Conservation (phyloP, 2,329 filamentous ascomycete genomes). For the Alternaria angustiovoidea region DNA sequence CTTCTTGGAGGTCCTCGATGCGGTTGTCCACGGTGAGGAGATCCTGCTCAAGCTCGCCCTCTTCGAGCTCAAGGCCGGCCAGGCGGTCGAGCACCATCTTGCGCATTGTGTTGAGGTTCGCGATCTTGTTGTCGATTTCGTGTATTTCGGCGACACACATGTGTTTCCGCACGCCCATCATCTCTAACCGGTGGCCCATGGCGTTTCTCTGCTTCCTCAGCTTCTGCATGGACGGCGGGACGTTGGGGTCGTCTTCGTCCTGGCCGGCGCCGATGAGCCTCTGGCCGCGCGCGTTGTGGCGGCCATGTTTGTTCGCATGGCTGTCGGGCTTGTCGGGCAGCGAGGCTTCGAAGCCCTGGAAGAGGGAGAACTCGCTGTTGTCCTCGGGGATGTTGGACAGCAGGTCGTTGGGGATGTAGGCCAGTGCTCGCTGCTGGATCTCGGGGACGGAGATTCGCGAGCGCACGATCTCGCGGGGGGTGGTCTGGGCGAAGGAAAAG, state of each 20-base stretch:
- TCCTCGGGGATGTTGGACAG: constrained; percentile 87
- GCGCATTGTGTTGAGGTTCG: constrained; percentile 91
- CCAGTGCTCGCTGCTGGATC: constrained; percentile 91
- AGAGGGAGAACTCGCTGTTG: constrained; percentile 87
- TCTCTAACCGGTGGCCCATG: constrained; percentile 85
- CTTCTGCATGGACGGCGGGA: constrained; percentile 72
- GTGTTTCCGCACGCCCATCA: constrained; percentile 91
- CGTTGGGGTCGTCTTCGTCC: constrained; percentile 59
- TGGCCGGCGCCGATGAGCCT: constrained; percentile 74
- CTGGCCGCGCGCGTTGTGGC: constrained; percentile 76
- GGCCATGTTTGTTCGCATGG: constrained; percentile 66
- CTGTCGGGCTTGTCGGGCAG: constrained; percentile 72
- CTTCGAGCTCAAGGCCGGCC: constrained; percentile 87
- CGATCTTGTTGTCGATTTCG: constrained; percentile 96
- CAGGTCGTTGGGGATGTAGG: constrained; percentile 88
- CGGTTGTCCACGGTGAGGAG: constrained; percentile 68
- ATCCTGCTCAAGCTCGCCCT: constrained; percentile 88
- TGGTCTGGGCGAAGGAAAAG: constrained; percentile 88
- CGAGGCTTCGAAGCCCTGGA: constrained; percentile 94
- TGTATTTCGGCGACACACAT: constrained; percentile 97
- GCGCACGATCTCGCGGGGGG: constrained; percentile 91
- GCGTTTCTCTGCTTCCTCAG: constrained; percentile 81
- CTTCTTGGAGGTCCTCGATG: constrained; percentile 69
- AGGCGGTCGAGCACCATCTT: constrained; percentile 88
- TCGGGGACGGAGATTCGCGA: constrained; percentile 89